Conservation (phyloP, 495 filamentous ascomycete species). For the Mytilinidion resinicola region DNA sequence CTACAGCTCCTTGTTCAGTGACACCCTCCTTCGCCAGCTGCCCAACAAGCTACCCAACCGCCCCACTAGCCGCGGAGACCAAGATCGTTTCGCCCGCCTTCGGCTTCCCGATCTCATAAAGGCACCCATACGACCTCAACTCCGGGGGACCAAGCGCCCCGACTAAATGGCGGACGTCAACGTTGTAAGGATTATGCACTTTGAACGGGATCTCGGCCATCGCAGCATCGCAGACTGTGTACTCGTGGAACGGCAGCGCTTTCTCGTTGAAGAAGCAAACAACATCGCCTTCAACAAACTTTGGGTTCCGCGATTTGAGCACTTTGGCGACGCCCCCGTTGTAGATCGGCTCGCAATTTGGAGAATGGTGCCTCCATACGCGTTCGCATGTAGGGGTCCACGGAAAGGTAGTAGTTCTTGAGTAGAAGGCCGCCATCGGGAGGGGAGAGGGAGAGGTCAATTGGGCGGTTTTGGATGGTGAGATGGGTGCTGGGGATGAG, state of each 20-base stretch:
- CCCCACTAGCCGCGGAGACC: slow-evolving; percentile 70
- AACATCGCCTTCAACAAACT: slow-evolving; percentile 28
- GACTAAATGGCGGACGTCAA: slow-evolving; percentile 55
- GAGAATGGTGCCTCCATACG: too few relatives aligned
- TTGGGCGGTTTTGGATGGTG: too few relatives aligned
- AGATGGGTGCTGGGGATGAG: too few relatives aligned
- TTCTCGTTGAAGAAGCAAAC: slow-evolving; percentile 3
- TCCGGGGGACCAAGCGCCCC: slow-evolving; percentile 78
- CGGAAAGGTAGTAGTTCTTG: too few relatives aligned
- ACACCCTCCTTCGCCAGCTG: slow-evolving; percentile 77
- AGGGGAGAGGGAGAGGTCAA: too few relatives aligned
- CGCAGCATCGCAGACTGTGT: slow-evolving; percentile 12
- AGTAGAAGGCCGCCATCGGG: too few relatives aligned
- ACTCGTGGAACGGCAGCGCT: slow-evolving; percentile 20
- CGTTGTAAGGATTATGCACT: slow-evolving; percentile 51
- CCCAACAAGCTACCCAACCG: slow-evolving; percentile 74
- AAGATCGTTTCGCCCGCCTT: slow-evolving; percentile 82
- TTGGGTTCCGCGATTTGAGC: slow-evolving; percentile 25
- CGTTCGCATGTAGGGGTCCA: too few relatives aligned
- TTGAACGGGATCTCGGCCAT: slow-evolving; percentile 6
- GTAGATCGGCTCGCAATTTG: slow-evolving; percentile 26
- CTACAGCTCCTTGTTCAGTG: too few relatives aligned
- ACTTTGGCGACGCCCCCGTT: slow-evolving; percentile 29
- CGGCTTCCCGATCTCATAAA: slow-evolving; percentile 74
- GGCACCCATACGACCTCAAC: slow-evolving; percentile 67